phyloP scores from a whole-genome alignment of 1,284 basidiomycete genomes.

The Athelia sp. region DNA sequence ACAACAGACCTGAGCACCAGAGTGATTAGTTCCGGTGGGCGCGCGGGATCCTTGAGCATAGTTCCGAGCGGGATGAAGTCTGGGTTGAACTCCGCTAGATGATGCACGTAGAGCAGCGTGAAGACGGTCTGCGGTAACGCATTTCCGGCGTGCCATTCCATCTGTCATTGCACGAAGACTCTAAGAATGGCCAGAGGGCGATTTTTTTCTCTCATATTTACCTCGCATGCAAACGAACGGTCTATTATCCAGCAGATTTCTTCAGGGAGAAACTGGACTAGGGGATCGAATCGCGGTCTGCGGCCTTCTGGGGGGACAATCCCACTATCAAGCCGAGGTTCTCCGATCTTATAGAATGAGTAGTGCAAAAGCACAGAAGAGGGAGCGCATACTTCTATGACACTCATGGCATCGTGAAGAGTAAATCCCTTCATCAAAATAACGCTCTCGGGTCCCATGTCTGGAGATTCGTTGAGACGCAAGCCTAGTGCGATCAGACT shows the following conservation, averaged over 20 bases:
- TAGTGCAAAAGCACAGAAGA: slow-evolving; percentile 11
- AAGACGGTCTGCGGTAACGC: slow-evolving; percentile 84
- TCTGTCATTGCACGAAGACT: slow-evolving; percentile 38
- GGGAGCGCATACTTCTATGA: slow-evolving; percentile 61
- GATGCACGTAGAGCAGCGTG: slow-evolving; percentile 77
- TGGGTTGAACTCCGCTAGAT: slow-evolving; percentile 54
- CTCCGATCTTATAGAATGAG: slow-evolving; percentile 63
- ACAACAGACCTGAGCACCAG: slow-evolving; percentile 69
- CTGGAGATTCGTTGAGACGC: slow-evolving; percentile 31
- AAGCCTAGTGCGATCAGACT: not conserved
- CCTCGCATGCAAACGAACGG: slow-evolving; percentile 76
- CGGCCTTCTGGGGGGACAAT: slow-evolving; percentile 45
- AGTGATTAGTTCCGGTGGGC: slow-evolving; percentile 57
- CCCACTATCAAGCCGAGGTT: slow-evolving; percentile 86
- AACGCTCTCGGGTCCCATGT: slow-evolving; percentile 60
- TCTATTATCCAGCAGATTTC: slow-evolving; percentile 90
- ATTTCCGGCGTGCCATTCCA: slow-evolving; percentile 84
- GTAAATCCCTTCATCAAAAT: slow-evolving; percentile 69
- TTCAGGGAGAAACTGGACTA: slow-evolving; percentile 56
- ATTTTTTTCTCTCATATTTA: slow-evolving; percentile 32
- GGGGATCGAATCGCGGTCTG: slow-evolving; percentile 58
- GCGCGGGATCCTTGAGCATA: slow-evolving; percentile 26
- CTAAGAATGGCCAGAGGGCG: slow-evolving; percentile 8
- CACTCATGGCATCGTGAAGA: slow-evolving; percentile 85
- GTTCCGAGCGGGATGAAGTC: slow-evolving; percentile 39